Evolutionary conservation across 768 basidiomycete species (phyloP), one percentile per base, ranked within the genome.

Genomic region (Trametes punicea): DNA sequence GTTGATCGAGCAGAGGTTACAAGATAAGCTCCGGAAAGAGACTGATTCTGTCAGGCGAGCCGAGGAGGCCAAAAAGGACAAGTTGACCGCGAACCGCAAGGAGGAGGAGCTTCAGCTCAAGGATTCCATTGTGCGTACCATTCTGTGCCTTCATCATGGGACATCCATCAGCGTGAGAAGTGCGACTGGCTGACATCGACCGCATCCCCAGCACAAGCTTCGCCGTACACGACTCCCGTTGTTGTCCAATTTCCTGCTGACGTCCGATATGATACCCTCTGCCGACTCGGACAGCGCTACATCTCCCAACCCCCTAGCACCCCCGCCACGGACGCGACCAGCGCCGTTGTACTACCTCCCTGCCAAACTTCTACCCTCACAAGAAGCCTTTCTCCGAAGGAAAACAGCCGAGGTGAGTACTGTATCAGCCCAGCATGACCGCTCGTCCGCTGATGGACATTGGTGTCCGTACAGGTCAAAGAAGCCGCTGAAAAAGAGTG

Each of bases 11-110:
- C 85, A 89, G 70, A 84, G 88, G 75, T 78, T 93, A 75, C 89
- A 91, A 77, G 78, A 78, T 75, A 92, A 90, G 74, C 80, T 93
- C 61, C 80, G 82, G 69, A 87, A 85, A 79, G 90, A 93, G 71
- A 89, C 86, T 78, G 89, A 89, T 71, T 78, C 85, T 76, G 88
- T 92, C 74, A 83, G 89, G 70, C 80, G 85, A 70, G 84, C 86
- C 63, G 90, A 90, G 77, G 89, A 92, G 73, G 86, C 85, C 57
- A 90, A 90, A 74, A 88, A 88, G 70, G 88, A 90, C 73, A 89
- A 89, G 71, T 82, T 81, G 46, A 60, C 67, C 34, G 88, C 90
- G 42, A 88, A 83, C 70, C 77, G 88, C 60, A 90, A 82, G 70
- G 90, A 93, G 72, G 88, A 91, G 68, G 90, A 93, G 6, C 68